Base-by-base conservation (phyloP, 352 stramenopile species). In the Phytopythium mirpurense region DNA sequence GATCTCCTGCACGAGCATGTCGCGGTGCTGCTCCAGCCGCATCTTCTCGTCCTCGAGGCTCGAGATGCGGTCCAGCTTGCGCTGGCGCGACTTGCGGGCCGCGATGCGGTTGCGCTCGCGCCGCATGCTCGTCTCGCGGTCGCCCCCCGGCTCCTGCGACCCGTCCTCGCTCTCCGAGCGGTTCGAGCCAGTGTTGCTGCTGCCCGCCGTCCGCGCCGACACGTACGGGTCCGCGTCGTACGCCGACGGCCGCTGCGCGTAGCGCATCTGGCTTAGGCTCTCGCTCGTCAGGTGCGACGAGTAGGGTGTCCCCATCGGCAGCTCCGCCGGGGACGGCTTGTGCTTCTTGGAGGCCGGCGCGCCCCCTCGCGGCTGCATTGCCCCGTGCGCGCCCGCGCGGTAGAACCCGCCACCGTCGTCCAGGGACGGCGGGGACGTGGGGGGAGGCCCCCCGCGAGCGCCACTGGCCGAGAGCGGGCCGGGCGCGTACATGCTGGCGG, bases 11-110 rank as follows among this genome's bases (percentile, higher is more conserved):
- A 93, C 70, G 18, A 93, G 64, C 79, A 90, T 90, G 61, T 93
- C 83, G 23, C 83, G 81, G 67, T 92, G 81, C 59, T 90, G 81
- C 65, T 93, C 83, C 11, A 93, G 76, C 0, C 83, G 83, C 72
- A 86, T 86, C 60, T 93, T 93, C 62, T 93, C 83, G 58, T 92
- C 83, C 64, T 93, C 83, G 4, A 93, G 67, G 58, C 88, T 90
- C 24, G 83, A 90, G 55, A 93, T 93, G 53, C 83, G 83, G 64
- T 93, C 83, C 16, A 93, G 59, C 56, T 93, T 93, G 61, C 83
- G 78, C 55, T 93, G 83, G 5, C 83, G 78, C 42, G 74, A 88
- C 57, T 93, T 93, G 35, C 83, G 74, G 12, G 83, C 83, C 0
- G 83, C 83, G 54, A 93, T 91, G 50, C 83, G 83, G 69, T 93